Evolutionary conservation across 148 eudicot genomes (phyloP).

Genomic region (Spergularia marina): DNA sequence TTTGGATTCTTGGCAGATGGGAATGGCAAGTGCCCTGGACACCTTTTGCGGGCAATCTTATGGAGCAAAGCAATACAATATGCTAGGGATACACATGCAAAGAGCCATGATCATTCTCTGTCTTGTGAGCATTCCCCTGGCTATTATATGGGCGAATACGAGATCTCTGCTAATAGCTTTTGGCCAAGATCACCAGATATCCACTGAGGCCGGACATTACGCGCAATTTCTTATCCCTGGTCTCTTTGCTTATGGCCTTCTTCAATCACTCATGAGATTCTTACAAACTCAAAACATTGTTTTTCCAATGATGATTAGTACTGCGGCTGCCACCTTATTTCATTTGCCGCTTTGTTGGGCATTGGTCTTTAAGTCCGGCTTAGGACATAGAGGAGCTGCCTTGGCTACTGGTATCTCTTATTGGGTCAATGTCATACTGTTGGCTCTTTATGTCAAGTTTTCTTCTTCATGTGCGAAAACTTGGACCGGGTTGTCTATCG

Average conservation of each 20-base stretch:
- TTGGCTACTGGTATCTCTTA: conserved; percentile 33
- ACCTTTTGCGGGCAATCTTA: conserved; percentile 45
- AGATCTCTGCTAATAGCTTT: conserved; percentile 17
- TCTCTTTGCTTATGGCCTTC: conserved; percentile 37
- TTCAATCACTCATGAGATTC: conserved; percentile 31
- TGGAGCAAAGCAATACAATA: conserved; percentile 39
- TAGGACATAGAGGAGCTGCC: conserved; percentile 41
- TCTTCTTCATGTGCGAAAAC: conserved; percentile 33
- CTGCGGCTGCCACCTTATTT: conserved; percentile 18
- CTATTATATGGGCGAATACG: conserved; percentile 32
- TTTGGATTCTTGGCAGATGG: conserved; percentile 25
- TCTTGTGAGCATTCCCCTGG: conserved; percentile 26
- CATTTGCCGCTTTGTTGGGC: conserved; percentile 34
- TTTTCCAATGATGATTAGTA: conserved; percentile 35
- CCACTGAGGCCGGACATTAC: conserved; percentile 35
- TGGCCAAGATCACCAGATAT: conserved; percentile 37
- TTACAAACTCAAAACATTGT: conserved; percentile 41
- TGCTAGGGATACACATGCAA: conserved; percentile 41
- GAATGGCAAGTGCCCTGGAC: conserved; percentile 51
- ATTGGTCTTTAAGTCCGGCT: conserved; percentile 27
- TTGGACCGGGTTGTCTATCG: conserved; percentile 46
- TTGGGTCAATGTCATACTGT: conserved; percentile 38
- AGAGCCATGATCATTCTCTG: conserved; percentile 36
- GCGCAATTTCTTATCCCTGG: conserved; percentile 36
- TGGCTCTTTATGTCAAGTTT: conserved; percentile 39